Evolutionary conservation across 106 monocot genomes (phyloP), one percentile per base, ranked within the genome.

Genomic region (Dendrobium officinale): DNA sequence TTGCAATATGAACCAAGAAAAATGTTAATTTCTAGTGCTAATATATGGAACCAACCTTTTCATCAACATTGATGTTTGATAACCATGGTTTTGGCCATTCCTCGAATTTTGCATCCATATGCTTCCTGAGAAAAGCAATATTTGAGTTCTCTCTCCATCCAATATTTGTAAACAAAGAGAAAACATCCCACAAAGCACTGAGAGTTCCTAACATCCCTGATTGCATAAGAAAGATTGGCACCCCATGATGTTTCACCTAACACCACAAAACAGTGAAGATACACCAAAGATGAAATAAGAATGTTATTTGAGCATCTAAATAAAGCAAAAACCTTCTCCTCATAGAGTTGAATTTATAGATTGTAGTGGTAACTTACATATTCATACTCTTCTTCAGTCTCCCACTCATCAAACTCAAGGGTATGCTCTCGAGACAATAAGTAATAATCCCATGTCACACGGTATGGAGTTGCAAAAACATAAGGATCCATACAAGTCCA

Each of bases 401-500:
- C 26, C 26, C 26, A 26, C 26, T 26, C 26, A 26, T 26, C 26
- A 26, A 26, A 26, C 26, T 26, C 26, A 26, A 26, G 26, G 26
- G 26, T 26, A 26, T 26, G 26, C 26, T 26, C 26, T 26, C 26
- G 26, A 26, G 26, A 26, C 26, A 26, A 26, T 26, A 26, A 26
- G 26, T 26, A 26, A 26, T 26, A 26, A 26, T 26, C 26, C 26
- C 26, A 26, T 26, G 26, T 26, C 26, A 98, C 85, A 41, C 88
- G 89, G 68, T 94, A 98, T 72, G 97, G 97, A 54, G 94, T 98
- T 77, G 94, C 97, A 92, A 92, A 98, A 40, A 94, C 79, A 78
- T 98, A 98, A 29, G 94, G 86, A 85, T 98, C 94, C 84, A 98
- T 94, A 86, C 97, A 98, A 22, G 94, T 98, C 97, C 92, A 98